Evolutionary conservation across 2,329 filamentous ascomycete genomes (phyloP).

Genomic region (Bipolaris cookei): DNA sequence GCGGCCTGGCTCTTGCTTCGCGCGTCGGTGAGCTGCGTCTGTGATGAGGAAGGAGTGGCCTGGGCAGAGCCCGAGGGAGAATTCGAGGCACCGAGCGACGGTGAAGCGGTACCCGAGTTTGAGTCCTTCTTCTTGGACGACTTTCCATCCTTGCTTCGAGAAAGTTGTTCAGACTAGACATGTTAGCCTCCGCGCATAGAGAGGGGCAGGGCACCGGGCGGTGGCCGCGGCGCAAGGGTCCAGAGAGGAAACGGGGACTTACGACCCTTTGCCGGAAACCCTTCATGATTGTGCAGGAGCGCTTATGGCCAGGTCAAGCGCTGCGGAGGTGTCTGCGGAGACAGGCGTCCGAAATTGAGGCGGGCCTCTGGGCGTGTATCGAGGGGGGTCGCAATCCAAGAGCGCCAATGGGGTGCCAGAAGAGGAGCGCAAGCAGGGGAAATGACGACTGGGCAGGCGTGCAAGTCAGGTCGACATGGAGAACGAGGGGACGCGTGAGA

Average conservation of each 20-base stretch:
- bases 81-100: slow-evolving; percentile 65
- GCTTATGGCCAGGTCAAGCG: slow-evolving; percentile 41
- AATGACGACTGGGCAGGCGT: slow-evolving; percentile 18
- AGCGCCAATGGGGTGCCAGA: slow-evolving; percentile 36
- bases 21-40: slow-evolving; percentile 82
- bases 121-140: slow-evolving; percentile 71
- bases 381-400: slow-evolving; percentile 32
- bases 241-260: slow-evolving; percentile 57
- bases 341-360: slow-evolving; percentile 32
- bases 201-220: slow-evolving; percentile 24
- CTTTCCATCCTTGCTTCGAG: slow-evolving; percentile 86
- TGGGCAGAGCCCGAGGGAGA: slow-evolving; percentile 67
- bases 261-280: slow-evolving; percentile 97
- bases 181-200: slow-evolving; percentile 55
- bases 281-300: slow-evolving; percentile 75
- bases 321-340: slow-evolving; percentile 35
- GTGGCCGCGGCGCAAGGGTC: slow-evolving; percentile 30
- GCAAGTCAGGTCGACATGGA: slow-evolving; percentile 42
- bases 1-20: slow-evolving; percentile 78
- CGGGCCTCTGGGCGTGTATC: slow-evolving; percentile 32
- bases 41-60: slow-evolving; percentile 85
- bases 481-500: slow-evolving; percentile 30
- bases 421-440: slow-evolving; percentile 28
- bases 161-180: slow-evolving; percentile 78
- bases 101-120: slow-evolving; percentile 75